Conservation (phyloP, 352 stramenopile genomes). For the Globisporangium nodosum region DNA sequence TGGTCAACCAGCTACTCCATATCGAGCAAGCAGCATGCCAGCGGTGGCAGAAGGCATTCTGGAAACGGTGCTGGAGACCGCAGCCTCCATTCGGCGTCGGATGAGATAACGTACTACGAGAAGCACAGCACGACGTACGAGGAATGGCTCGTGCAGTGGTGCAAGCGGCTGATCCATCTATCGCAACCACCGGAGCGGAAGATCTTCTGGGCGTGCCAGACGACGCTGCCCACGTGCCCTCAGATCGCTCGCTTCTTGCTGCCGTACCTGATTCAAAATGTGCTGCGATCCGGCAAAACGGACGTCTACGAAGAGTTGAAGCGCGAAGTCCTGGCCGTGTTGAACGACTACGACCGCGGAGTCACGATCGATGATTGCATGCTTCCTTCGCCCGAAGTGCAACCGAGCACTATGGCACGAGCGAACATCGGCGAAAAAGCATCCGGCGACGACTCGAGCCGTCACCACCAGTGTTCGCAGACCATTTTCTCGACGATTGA, state of each 20-base stretch:
- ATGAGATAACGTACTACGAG: conserved; percentile 72
- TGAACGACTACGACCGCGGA: conserved; percentile 63
- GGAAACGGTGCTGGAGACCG: conserved; percentile 17
- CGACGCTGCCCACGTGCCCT: conserved; percentile 52
- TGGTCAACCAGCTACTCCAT: conserved; percentile 85
- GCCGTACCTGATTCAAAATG: conserved; percentile 84
- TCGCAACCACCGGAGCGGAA: conserved; percentile 81
- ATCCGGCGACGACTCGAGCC: conserved; percentile 58
- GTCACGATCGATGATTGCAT: conserved; percentile 50
- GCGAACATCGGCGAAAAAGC: conserved; percentile 3
- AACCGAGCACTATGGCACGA: conserved; percentile 4
- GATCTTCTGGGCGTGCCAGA: conserved; percentile 71
- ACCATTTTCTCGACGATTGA: conserved; percentile 85
- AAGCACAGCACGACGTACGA: conserved; percentile 70
- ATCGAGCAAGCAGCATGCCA: conserved; percentile 12
- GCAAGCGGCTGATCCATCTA: conserved; percentile 61
- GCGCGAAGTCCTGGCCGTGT: conserved; percentile 72
- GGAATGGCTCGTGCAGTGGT: conserved; percentile 80
- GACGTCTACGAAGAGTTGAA: conserved; percentile 71
- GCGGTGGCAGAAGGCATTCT: conserved; percentile 11
- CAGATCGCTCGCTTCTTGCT: conserved; percentile 78
- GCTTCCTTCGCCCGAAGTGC: conserved; percentile 24
- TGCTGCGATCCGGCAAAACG: conserved; percentile 56
- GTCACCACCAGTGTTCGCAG: conserved; percentile 81
- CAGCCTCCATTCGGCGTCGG: conserved; percentile 14